Conservation (phyloP, 2,329 filamentous ascomycete genomes). For the Arthrocladium fulminans region DNA sequence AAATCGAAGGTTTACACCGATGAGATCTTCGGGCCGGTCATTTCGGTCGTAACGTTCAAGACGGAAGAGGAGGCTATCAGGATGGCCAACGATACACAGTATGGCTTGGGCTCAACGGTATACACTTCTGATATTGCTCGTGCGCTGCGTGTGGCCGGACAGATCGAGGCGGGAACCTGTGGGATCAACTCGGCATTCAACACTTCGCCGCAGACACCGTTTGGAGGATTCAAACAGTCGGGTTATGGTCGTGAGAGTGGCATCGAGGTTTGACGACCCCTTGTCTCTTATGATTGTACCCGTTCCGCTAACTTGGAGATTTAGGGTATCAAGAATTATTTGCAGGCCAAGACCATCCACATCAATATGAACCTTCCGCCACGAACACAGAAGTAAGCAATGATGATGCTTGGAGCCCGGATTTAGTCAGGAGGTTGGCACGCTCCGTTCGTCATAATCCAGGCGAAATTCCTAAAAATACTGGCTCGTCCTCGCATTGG, state of each 20-base stretch:
- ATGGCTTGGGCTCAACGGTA: slow-evolving; percentile 46
- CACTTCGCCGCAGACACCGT: slow-evolving; percentile 43
- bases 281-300: no score
- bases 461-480: no score
- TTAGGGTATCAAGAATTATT: slow-evolving; percentile 16
- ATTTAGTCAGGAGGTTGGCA: no score
- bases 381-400: slow-evolving; percentile 2
- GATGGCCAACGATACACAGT: slow-evolving; percentile 51
- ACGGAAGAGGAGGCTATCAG: slow-evolving; percentile 51
- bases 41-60: slow-evolving; percentile 50
- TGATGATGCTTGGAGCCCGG: no score
- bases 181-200: slow-evolving; percentile 56
- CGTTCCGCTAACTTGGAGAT: no score
- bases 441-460: no score
- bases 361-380: slow-evolving; percentile 16
- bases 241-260: slow-evolving; percentile 49
- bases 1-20: slow-evolving; percentile 52
- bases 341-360: slow-evolving; percentile 19
- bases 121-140: slow-evolving; percentile 57
- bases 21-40: slow-evolving; percentile 56
- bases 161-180: slow-evolving; percentile 60
- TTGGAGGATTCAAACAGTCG: slow-evolving; percentile 55
- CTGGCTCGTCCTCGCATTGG: no score
- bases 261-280: no score
- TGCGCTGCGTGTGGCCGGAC: slow-evolving; percentile 46